Evolutionary conservation across 2,329 filamentous ascomycete genomes (phyloP), one percentile per base, ranked within the genome.

Genomic region (Metarhizium humberi): DNA sequence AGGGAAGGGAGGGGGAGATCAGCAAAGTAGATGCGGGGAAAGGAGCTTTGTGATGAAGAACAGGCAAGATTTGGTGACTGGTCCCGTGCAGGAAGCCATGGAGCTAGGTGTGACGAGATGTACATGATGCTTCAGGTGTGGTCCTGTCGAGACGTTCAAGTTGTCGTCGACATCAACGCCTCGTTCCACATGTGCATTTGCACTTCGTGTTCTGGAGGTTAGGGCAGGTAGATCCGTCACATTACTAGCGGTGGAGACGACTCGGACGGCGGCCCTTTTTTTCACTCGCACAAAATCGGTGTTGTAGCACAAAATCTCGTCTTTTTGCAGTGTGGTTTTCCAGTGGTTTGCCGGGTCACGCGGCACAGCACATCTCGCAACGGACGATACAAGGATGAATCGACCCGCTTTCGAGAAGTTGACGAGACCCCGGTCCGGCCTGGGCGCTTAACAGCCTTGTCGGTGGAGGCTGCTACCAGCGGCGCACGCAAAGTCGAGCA

Each of bases 361-460:
- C 42, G 42, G 51, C 51, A 46, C 7, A n/a, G n/a, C 13, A n/a
- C 25, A 53, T 38, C 13, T 14, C 18, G 14, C 45, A 48, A 48
- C 45, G 14, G 18, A n/a, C 45, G 8, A 30, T 30, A 48, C 20
- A 48, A 13, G 60, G 54, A 47, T 51, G 50, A 46, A 52, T 18
- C n/a, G 57, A 55, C 57, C 53, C 52, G 55, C 59, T 52, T 49
- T 54, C 51, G 47, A 54, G 56, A 54, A 53, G 47, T 60, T 60
- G 57, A 56, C 54, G 55, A 57, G 61, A 73, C 70, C 73, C 75
- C 68, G 73, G 75, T 67, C 66, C 61, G 68, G 60, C 43, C 56
- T 62, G 62, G 77, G 78, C 78, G 78, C 78, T 73, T 81, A 81
- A 76, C 69, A 14, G 25, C 25, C 45, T 25, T 36, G 47, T 70